phyloP scores from a whole-genome alignment of 2,329 filamentous ascomycete genomes.

The Xylariaceae sp. region DNA sequence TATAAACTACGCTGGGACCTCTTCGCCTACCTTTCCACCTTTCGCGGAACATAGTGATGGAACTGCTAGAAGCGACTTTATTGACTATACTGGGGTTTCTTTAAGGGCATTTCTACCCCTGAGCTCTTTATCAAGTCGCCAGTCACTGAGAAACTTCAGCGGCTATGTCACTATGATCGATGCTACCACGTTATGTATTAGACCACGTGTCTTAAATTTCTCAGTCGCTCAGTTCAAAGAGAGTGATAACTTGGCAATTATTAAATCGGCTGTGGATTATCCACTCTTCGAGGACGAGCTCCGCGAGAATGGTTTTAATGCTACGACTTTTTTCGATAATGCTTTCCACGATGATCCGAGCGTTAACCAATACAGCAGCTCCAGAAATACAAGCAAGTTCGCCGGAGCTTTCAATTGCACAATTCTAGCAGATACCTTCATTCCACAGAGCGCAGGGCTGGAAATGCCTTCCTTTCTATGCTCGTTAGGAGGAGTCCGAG shows the following conservation, averaged over 20 bases:
- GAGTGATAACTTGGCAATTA: neutral
- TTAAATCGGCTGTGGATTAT: neutral
- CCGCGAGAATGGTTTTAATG: neutral
- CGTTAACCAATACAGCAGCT: neutral
- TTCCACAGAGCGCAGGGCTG: neutral
- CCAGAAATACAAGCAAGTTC: neutral
- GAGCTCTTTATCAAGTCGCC: neutral
- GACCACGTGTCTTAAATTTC: neutral
- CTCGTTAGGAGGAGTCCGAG: constrained; percentile 7
- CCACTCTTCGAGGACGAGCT: neutral
- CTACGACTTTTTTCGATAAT: neutral
- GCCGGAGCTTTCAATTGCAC: neutral
- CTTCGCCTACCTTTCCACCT: neutral
- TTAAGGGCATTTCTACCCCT: constrained; percentile 9
- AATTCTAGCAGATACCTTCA: neutral
- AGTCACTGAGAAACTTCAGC: constrained; percentile 9
- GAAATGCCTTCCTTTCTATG: constrained; percentile 1
- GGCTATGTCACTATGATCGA: constrained; percentile 6
- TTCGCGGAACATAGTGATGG: neutral
- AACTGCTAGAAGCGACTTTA: neutral
- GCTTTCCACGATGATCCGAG: too few relatives aligned
- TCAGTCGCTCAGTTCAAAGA: neutral
- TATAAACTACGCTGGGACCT: constrained; percentile 9
- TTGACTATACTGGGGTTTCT: constrained; percentile 3
- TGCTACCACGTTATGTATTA: constrained; percentile 3